phyloP scores from a whole-genome alignment of 176 grass and related monocot species.

The Metroxylon sagu region DNA sequence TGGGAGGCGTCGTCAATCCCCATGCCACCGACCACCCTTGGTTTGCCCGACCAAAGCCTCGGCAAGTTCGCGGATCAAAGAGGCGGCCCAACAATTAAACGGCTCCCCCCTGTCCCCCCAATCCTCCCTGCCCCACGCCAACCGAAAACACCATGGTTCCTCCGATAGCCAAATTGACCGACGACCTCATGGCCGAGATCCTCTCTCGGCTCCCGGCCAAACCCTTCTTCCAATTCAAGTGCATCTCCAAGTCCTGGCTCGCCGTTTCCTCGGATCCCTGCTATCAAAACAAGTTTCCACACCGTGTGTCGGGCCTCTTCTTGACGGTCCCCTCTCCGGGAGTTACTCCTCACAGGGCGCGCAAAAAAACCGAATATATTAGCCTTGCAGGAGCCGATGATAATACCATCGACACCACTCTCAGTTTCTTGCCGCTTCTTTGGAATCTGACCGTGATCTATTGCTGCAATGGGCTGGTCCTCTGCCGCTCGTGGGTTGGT shows the following conservation, averaged over 20 bases:
- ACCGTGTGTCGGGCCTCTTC: slow-evolving; percentile 10
- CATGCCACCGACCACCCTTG: too few relatives aligned
- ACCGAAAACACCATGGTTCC: too few relatives aligned
- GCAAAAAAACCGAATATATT: too few relatives aligned
- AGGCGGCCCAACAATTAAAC: too few relatives aligned
- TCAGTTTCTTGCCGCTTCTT: not conserved
- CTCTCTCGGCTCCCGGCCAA: slow-evolving; percentile 8
- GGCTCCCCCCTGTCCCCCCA: too few relatives aligned
- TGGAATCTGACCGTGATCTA: not conserved
- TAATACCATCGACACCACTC: not conserved
- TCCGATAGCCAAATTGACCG: not conserved
- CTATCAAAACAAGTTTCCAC: not conserved
- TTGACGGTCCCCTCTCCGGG: not conserved
- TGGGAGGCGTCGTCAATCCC: too few relatives aligned
- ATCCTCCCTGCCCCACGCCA: too few relatives aligned
- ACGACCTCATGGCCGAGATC: slow-evolving; percentile 12
- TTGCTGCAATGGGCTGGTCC: slow-evolving; percentile 14
- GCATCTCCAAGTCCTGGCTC: slow-evolving; percentile 12
- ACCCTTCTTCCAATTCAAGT: slow-evolving; percentile 2
- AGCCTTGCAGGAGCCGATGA: too few relatives aligned
- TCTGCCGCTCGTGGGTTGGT: not conserved
- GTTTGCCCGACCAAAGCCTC: too few relatives aligned
- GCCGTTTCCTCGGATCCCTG: slow-evolving; percentile 6
- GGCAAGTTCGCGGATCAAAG: too few relatives aligned
- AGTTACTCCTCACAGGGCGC: not conserved